Conservation (phyloP, 1,139 yeast species). For the Pichia cactophila region DNA sequence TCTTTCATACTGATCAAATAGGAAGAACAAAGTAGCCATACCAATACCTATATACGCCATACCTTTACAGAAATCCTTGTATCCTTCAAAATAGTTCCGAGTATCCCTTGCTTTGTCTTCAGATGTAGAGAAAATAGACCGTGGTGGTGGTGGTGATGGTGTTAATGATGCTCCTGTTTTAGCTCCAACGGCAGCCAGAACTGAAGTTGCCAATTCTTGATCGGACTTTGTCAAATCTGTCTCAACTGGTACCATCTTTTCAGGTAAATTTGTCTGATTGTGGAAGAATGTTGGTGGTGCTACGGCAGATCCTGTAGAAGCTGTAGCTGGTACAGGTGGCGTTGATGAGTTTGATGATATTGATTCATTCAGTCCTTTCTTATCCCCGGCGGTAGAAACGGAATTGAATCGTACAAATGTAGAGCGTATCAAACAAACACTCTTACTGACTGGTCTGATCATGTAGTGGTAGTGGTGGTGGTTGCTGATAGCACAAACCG, state of each 20-base stretch:
- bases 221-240: neutral
- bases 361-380: neutral
- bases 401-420: too few relatives aligned
- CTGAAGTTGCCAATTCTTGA: neutral
- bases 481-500: too few relatives aligned
- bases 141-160: neutral
- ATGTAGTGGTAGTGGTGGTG: neutral
- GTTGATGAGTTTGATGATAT: neutral
- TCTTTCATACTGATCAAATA: slow-evolving; percentile 19
- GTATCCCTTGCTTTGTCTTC: slow-evolving; percentile 2
- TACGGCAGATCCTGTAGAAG: neutral
- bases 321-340: neutral
- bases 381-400: neutral
- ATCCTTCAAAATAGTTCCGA: slow-evolving; percentile 3
- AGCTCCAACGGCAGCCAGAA: neutral
- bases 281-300: slow-evolving; percentile 10
- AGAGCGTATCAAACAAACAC: neutral
- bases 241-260: neutral
- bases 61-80: slow-evolving; percentile 11
- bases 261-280: slow-evolving; percentile 6
- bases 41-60: slow-evolving; percentile 13
- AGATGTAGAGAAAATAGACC: neutral
- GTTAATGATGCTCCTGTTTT: neutral
- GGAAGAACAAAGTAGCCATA: slow-evolving; percentile 6
- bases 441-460: neutral